Evolutionary conservation across 2,329 filamentous ascomycete genomes (phyloP).

Genomic region (Gaeumannomyces tritici): DNA sequence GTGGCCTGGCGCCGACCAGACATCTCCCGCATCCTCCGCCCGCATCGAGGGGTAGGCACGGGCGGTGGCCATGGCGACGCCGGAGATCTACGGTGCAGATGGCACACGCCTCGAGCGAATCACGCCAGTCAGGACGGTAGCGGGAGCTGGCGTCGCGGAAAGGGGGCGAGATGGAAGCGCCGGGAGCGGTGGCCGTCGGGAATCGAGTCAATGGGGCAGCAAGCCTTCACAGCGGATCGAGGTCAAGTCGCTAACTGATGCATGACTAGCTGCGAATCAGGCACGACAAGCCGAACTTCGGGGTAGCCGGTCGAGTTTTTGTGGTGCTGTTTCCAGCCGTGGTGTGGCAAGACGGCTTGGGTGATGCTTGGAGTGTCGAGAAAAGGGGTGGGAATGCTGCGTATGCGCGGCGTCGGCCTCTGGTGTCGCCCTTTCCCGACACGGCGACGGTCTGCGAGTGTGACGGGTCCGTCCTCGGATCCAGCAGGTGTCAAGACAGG

Average conservation of each 20-base stretch:
- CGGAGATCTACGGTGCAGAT: background rate
- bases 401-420: background rate
- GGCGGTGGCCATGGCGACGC: background rate
- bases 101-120: background rate
- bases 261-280: background rate
- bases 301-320: background rate
- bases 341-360: background rate
- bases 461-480: background rate
- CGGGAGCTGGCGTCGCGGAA: background rate
- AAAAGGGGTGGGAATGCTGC: background rate
- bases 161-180: background rate
- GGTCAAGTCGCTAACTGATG: background rate
- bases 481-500: background rate
- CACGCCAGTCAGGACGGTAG: background rate
- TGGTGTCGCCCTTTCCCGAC: background rate
- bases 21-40: background rate
- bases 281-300: background rate
- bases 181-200: background rate
- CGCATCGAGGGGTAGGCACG: no score
- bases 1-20: background rate
- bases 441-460: background rate
- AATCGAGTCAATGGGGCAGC: background rate
- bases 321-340: background rate
- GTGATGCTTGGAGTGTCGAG: background rate
- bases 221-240: background rate